These are phyloP conservation scores for Dendrocalamus latiflorus DNA, from an alignment of 202 grass and related monocot species.

Conservation along the genomic window DNA sequence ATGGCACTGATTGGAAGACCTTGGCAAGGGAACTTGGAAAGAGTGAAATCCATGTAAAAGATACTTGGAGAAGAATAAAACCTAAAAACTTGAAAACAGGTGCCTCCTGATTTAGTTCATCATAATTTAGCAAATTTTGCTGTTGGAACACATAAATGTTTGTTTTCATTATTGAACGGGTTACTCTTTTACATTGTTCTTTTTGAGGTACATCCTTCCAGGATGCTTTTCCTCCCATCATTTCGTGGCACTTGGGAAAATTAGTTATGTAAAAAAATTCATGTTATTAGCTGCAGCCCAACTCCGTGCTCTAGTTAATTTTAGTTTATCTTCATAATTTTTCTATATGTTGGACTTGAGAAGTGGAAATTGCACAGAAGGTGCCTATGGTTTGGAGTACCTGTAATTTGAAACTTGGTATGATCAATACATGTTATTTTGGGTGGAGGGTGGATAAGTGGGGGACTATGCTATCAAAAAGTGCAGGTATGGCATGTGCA, in stretches of 20 bases:
- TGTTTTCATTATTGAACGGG: background rate
- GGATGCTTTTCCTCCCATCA: background rate
- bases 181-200: background rate
- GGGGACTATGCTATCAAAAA: background rate
- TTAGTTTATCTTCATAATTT: background rate
- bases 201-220: background rate
- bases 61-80: slow-evolving; percentile 69
- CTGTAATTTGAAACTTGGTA: background rate
- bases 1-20: slow-evolving; percentile 48
- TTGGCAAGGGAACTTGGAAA: slow-evolving; percentile 51
- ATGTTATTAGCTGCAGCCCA: background rate
- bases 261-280: background rate
- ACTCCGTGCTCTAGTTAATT: slow-evolving; percentile 9
- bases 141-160: background rate
- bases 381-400: background rate
- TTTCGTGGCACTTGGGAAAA: background rate
- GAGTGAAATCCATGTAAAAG: slow-evolving; percentile 63
- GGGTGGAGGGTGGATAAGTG: background rate
- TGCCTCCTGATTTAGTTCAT: slow-evolving; percentile 26
- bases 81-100: slow-evolving; percentile 46
- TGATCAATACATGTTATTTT: background rate
- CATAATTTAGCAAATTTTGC: slow-evolving; percentile 8
- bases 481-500: background rate
- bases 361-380: background rate
- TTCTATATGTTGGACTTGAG: background rate